Percentiles rank a stretch among this genome's conserved stretches.
phyloP scores from a whole-genome alignment of 2,329 filamentous ascomycete species.

The Aspergillus sclerotialis region DNA sequence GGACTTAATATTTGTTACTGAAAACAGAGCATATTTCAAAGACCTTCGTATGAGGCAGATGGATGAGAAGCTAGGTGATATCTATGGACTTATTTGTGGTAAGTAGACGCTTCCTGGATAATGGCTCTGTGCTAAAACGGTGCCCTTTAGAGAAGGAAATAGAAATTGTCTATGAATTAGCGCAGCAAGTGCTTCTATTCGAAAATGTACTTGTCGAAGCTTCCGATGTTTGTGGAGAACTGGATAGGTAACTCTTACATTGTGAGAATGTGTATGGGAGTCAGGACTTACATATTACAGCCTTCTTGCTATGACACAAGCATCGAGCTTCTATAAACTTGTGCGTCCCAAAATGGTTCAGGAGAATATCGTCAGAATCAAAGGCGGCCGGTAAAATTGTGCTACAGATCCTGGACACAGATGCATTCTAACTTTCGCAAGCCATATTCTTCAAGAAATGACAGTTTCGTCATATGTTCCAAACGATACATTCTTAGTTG shows the following conservation, averaged over 20 bases:
- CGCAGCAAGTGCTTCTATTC: conserved; percentile 62
- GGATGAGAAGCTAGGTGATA: conserved; percentile 74
- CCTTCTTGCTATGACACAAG: conserved; percentile 70
- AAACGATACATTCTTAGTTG: conserved; percentile 67
- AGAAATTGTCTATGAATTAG: conserved; percentile 73
- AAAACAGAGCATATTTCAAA: conserved; percentile 75
- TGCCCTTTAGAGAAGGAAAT: conserved; percentile 66
- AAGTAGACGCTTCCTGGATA: conserved; percentile 19
- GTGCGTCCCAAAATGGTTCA: conserved; percentile 61
- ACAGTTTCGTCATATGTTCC: conserved; percentile 73
- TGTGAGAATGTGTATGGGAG: not conserved
- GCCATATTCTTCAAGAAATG: conserved; percentile 79
- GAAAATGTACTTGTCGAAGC: conserved; percentile 59
- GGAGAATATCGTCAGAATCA: conserved; percentile 65
- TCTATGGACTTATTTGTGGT: conserved; percentile 79
- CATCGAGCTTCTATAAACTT: conserved; percentile 68
- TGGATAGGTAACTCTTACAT: conserved; percentile 55
- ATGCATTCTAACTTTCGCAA: conserved; percentile 18
- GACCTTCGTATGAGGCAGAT: conserved; percentile 73
- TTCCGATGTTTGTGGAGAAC: conserved; percentile 77
- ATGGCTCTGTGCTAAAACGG: not conserved
- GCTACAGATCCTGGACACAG: not conserved
- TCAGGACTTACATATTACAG: conserved; percentile 36
- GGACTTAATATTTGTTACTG: conserved; percentile 70
- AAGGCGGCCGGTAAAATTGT: conserved; percentile 57